Percentiles rank a stretch among this genome's conserved stretches.
phyloP scores from a whole-genome alignment of 2,329 filamentous ascomycete species.

The Sclerotinia subarctica region DNA sequence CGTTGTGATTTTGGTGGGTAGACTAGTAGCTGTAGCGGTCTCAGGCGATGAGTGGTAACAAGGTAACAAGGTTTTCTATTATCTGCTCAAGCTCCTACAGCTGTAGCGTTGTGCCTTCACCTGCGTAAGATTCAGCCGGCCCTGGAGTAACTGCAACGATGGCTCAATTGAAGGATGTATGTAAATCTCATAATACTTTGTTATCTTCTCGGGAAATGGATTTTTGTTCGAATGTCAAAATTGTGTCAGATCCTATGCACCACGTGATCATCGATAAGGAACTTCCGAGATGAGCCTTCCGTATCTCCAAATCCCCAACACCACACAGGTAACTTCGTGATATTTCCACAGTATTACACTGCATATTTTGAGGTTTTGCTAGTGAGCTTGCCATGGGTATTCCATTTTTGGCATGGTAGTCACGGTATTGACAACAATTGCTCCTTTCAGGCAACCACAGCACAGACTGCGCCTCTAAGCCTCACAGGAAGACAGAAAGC shows the following conservation, averaged over 20 bases:
- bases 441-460: background rate
- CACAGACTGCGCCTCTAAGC: background rate
- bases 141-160: background rate
- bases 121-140: too few relatives aligned
- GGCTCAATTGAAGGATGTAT: background rate
- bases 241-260: background rate
- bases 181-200: background rate
- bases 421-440: background rate
- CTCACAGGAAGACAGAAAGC: background rate
- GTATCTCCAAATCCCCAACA: background rate
- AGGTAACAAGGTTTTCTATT: background rate
- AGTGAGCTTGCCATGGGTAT: background rate
- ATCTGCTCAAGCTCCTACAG: background rate
- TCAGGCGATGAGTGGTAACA: background rate
- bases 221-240: background rate
- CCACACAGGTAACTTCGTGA: background rate
- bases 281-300: background rate
- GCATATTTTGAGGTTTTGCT: background rate
- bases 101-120: background rate
- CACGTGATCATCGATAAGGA: constrained; percentile 17
- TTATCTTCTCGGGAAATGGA: background rate
- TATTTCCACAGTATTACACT: background rate
- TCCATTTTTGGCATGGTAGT: background rate
- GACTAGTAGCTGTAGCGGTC: background rate
- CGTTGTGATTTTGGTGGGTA: background rate